Conservation (phyloP, 1,284 basidiomycete species). For the Mycena sp. region DNA sequence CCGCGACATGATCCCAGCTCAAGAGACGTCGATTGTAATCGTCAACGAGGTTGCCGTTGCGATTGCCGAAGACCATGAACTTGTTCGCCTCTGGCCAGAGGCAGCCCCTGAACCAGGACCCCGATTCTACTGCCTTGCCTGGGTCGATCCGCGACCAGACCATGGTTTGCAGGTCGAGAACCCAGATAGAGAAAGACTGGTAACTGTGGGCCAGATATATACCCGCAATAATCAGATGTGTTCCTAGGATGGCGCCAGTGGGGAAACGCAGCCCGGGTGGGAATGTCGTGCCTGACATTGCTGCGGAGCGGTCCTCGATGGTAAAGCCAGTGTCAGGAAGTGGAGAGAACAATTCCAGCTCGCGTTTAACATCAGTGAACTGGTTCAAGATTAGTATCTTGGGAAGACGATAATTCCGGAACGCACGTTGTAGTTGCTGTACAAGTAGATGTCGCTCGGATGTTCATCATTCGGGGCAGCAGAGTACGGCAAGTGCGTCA, state of each 20-base stretch:
- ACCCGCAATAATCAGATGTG: conserved; percentile 88
- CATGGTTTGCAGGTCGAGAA: conserved; percentile 83
- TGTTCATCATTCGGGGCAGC: conserved; percentile 74
- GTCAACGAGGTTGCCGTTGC: conserved; percentile 85
- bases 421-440: conserved; percentile 90
- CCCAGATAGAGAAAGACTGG: conserved; percentile 92
- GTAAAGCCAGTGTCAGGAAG: conserved; percentile 76
- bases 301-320: conserved; percentile 77
- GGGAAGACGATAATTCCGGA: conserved; percentile 13
- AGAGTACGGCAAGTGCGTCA: conserved; percentile 81
- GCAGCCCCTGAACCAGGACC: conserved; percentile 91
- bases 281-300: conserved; percentile 79
- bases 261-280: conserved; percentile 95
- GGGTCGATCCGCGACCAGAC: conserved; percentile 89
- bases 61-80: conserved; percentile 90
- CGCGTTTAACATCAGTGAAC: conserved; percentile 95
- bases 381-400: conserved; percentile 41
- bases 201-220: conserved; percentile 91
- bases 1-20: conserved; percentile 91
- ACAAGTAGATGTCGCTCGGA: conserved; percentile 83
- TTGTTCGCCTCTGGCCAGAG: conserved; percentile 83
- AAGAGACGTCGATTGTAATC: conserved; percentile 92
- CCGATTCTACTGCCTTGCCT: conserved; percentile 77
- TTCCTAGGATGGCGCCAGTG: conserved; percentile 88
- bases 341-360: conserved; percentile 88